Conservation (phyloP, 805 yeast genomes). For the Candida vartiovaarae region DNA sequence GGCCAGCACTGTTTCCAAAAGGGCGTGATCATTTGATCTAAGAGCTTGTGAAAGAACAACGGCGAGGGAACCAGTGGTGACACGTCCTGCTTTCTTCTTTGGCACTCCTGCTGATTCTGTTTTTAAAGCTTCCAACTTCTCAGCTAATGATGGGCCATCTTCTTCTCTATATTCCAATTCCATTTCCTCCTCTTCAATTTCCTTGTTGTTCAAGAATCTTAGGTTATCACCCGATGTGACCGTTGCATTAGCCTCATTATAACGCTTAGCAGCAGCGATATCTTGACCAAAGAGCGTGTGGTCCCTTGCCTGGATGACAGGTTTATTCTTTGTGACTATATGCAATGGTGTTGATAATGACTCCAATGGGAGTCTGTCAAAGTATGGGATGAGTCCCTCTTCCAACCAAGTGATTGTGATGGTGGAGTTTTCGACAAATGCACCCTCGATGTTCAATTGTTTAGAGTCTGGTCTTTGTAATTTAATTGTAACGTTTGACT, state of each 20-base stretch:
- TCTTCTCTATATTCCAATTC: constrained; percentile 27
- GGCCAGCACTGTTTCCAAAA: constrained; percentile 75
- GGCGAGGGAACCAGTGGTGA: constrained; percentile 71
- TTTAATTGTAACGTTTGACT: constrained; percentile 37
- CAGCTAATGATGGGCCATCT: constrained; percentile 47
- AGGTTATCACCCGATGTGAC: constrained; percentile 60
- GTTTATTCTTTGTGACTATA: constrained; percentile 30
- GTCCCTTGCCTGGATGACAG: constrained; percentile 33
- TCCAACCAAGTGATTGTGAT: constrained; percentile 56
- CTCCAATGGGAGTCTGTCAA: constrained; percentile 47
- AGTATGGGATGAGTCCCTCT: constrained; percentile 47
- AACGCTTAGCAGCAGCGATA: constrained; percentile 45
- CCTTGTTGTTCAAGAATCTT: constrained; percentile 44
- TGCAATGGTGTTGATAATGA: constrained; percentile 5
- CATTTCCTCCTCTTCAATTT: constrained; percentile 25
- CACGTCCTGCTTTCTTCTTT: constrained; percentile 36
- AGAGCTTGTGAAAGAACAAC: constrained; percentile 85
- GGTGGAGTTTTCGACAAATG: constrained; percentile 25
- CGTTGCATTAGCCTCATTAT: constrained; percentile 54
- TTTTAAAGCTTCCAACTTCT: constrained; percentile 36
- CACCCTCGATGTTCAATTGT: constrained; percentile 23
- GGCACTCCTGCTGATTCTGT: constrained; percentile 18
- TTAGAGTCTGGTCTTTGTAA: constrained; percentile 39
- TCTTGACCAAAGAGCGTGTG: constrained; percentile 37
- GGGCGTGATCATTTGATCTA: constrained; percentile 75